Conservation (phyloP, 441 rosid genomes). For the Pelargonium citronellum region DNA sequence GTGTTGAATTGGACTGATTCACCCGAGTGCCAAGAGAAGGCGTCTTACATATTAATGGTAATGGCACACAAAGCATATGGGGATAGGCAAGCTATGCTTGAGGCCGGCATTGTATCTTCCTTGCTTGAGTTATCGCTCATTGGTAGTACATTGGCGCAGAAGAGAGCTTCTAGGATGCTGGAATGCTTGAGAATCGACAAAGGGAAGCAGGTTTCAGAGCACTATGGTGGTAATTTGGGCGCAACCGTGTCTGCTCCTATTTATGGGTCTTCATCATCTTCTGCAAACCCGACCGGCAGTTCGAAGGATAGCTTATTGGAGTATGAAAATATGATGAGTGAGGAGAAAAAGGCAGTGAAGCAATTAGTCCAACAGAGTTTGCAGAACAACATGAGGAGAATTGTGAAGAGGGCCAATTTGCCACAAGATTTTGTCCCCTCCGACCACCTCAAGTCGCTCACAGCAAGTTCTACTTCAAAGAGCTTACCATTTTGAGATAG, state of each 20-base stretch:
- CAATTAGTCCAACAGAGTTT: constrained; percentile 92
- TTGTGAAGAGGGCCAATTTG: constrained; percentile 90
- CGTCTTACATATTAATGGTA: constrained; percentile 71
- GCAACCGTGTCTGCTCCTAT: constrained; percentile 82
- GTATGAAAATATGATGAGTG: constrained; percentile 76
- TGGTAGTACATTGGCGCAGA: constrained; percentile 88
- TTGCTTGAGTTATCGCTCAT: constrained; percentile 83
- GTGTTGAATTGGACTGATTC: constrained; percentile 88
- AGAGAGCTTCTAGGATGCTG: constrained; percentile 88
- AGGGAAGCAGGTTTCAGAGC: constrained; percentile 78
- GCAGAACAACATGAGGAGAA: constrained; percentile 92
- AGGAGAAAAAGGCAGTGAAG: constrained; percentile 91
- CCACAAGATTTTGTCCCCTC: constrained; percentile 95
- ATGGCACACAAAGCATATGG: constrained; percentile 88
- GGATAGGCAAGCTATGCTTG: constrained; percentile 83
- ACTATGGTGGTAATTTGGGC: constrained; percentile 44
- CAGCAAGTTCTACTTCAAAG: constrained; percentile 81
- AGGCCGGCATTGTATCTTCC: constrained; percentile 74
- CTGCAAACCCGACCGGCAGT: constrained; percentile 30
- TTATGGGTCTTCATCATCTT: constrained; percentile 55
- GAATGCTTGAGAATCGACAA: constrained; percentile 73
- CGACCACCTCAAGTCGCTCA: constrained; percentile 80
- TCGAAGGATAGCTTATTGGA: constrained; percentile 49
- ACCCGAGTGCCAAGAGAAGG: constrained; percentile 91
- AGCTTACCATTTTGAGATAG: constrained; percentile 79